A percentile compares a stretch with the other conserved stretches of the same genome.
These are phyloP conservation scores for Hemileccinum impolitum DNA, from an alignment of 768 basidiomycete genomes.

Conservation along the genomic window DNA sequence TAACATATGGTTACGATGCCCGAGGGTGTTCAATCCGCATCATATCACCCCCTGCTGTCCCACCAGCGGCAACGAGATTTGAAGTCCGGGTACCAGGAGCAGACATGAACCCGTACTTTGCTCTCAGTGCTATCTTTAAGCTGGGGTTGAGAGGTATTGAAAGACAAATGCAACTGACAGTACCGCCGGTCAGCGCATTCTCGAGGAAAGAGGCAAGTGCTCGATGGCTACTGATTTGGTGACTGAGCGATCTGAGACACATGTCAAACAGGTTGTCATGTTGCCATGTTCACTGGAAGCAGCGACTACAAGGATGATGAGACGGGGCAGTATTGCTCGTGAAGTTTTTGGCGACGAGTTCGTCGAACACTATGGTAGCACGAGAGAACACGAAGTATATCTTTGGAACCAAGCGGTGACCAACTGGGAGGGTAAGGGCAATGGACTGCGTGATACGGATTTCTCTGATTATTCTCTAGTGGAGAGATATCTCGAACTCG, in stretches of 20 bases:
- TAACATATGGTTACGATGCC: slow-evolving; percentile 95
- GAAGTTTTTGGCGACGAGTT: slow-evolving; percentile 87
- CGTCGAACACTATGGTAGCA: slow-evolving; percentile 93
- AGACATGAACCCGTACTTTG: slow-evolving; percentile 93
- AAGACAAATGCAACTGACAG: slow-evolving; percentile 63
- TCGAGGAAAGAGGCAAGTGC: slow-evolving; percentile 62
- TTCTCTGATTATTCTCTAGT: slow-evolving; percentile 42
- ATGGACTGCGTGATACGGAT: neutral
- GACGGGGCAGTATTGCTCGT: slow-evolving; percentile 72
- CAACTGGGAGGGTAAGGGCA: slow-evolving; percentile 80
- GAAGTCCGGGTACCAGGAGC: slow-evolving; percentile 96
- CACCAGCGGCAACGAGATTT: slow-evolving; percentile 77
- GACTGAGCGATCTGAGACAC: neutral
- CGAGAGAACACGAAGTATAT: slow-evolving; percentile 87
- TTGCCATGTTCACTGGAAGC: slow-evolving; percentile 75
- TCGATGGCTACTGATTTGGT: slow-evolving; percentile 7
- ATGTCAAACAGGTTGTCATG: slow-evolving; percentile 54
- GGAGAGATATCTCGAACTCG: slow-evolving; percentile 83
- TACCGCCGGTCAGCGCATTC: slow-evolving; percentile 60
- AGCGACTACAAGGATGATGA: slow-evolving; percentile 82
- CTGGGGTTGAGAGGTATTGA: slow-evolving; percentile 87
- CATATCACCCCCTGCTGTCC: slow-evolving; percentile 87
- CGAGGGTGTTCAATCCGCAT: slow-evolving; percentile 90
- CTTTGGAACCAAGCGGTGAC: slow-evolving; percentile 89
- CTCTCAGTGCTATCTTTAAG: slow-evolving; percentile 82